These are phyloP conservation scores for Microcos paniculata DNA, from an alignment of 345 rosid species.

Conservation along the genomic window DNA sequence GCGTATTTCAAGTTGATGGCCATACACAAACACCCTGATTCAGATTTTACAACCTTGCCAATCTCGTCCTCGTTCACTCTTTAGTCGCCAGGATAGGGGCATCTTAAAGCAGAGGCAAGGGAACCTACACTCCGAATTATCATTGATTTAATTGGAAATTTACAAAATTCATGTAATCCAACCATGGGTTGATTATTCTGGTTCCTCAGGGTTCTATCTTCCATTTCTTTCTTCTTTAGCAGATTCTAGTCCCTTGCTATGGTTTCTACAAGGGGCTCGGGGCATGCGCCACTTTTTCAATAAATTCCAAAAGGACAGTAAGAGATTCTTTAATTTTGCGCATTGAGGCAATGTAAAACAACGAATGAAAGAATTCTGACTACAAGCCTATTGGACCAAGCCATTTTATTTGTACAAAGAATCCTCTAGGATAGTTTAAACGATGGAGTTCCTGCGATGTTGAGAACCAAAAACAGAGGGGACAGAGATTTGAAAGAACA, in stretches of 20 bases:
- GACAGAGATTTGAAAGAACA: no score
- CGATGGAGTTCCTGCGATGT: neutral
- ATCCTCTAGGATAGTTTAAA: no score
- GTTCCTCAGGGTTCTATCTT: neutral
- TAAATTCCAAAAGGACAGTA: neutral
- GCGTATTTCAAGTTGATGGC: neutral
- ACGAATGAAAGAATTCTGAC: neutral
- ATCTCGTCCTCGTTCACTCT: neutral
- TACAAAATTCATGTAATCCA: neutral
- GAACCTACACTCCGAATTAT: neutral
- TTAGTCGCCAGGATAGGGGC: neutral
- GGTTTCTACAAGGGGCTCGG: neutral
- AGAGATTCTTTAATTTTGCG: neutral
- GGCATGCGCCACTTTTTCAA: neutral
- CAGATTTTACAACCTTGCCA: neutral
- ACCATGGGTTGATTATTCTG: neutral
- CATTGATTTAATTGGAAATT: neutral
- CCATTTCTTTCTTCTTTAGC: neutral
- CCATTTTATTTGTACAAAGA: neutral
- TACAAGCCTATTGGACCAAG: neutral
- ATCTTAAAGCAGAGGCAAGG: neutral
- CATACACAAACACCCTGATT: neutral
- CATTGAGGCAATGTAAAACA: no score
- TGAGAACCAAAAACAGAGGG: neutral
- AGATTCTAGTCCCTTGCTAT: no score